Evolutionary conservation across 495 filamentous ascomycete species (phyloP).

Genomic region (Platismatia glauca): DNA sequence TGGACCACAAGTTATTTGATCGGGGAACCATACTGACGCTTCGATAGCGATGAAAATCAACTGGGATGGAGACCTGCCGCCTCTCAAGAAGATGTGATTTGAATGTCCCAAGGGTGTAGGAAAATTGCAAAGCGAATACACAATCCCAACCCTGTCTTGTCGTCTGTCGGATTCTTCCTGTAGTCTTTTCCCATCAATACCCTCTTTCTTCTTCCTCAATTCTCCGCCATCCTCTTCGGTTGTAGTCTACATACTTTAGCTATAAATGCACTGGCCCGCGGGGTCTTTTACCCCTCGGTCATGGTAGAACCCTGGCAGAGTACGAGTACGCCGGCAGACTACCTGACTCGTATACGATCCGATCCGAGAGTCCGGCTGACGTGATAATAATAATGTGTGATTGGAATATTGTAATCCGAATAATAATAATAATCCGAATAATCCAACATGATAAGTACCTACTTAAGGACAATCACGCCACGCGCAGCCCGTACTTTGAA

Average conservation of each 20-base stretch:
- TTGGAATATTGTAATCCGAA: too few relatives aligned
- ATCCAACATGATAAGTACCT: too few relatives aligned
- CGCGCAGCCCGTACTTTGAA: too few relatives aligned
- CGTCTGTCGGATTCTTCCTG: neutral
- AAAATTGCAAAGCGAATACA: conserved; percentile 7
- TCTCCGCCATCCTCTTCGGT: neutral
- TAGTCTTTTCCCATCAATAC: neutral
- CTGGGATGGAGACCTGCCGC: conserved; percentile 35
- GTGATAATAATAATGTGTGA: too few relatives aligned
- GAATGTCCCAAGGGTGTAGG: neutral
- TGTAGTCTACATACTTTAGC: neutral
- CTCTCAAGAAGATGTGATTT: conserved; percentile 22
- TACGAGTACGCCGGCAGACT: too few relatives aligned
- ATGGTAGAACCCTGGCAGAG: neutral
- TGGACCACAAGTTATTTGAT: neutral
- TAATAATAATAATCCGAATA: too few relatives aligned
- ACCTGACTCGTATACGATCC: too few relatives aligned
- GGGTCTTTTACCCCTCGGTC: neutral
- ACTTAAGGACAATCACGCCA: too few relatives aligned
- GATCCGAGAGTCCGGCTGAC: too few relatives aligned
- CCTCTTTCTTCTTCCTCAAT: neutral
- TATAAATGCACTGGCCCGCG: neutral
- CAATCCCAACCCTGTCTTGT: neutral
- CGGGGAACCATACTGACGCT: conserved; percentile 16
- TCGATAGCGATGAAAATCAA: conserved; percentile 35